phyloP scores from a whole-genome alignment of 371 early-diverging fungal genomes.

The Parasitella parasitica region DNA sequence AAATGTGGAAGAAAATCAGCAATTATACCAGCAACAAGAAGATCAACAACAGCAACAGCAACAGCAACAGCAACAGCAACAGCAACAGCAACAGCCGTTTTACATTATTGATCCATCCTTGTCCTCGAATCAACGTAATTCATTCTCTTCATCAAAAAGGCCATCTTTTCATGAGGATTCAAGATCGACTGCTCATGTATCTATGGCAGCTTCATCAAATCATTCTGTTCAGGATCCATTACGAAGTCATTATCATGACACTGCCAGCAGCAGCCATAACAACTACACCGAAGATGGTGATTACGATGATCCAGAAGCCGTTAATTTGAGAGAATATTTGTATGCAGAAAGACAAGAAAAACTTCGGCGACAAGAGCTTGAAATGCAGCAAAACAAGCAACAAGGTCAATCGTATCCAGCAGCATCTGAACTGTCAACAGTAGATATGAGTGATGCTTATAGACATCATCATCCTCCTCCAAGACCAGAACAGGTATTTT shows the following conservation, averaged over 20 bases:
- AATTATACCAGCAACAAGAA: background rate
- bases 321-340: conserved; percentile 19
- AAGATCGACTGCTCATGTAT: background rate
- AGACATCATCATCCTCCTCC: conserved; percentile 7
- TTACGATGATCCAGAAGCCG: conserved; percentile 21
- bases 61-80: background rate
- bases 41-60: background rate
- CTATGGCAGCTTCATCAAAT: background rate
- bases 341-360: conserved; percentile 26
- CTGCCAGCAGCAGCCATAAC: background rate
- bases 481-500: conserved; percentile 6
- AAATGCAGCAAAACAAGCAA: background rate
- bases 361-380: conserved; percentile 7
- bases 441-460: background rate
- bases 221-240: background rate
- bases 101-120: conserved; percentile 12
- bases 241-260: conserved; percentile 5
- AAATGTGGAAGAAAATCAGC: background rate
- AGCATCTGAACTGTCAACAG: background rate
- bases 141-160: background rate
- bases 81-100: conserved; percentile 5
- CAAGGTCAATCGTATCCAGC: background rate
- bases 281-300: background rate
- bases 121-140: background rate
- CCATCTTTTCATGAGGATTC: conserved; percentile 3